Percentiles rank a stretch among this genome's conserved stretches.
These are phyloP conservation scores for Aspergillus ruber DNA, from an alignment of 2,329 filamentous ascomycete genomes.

Conservation along the genomic window DNA sequence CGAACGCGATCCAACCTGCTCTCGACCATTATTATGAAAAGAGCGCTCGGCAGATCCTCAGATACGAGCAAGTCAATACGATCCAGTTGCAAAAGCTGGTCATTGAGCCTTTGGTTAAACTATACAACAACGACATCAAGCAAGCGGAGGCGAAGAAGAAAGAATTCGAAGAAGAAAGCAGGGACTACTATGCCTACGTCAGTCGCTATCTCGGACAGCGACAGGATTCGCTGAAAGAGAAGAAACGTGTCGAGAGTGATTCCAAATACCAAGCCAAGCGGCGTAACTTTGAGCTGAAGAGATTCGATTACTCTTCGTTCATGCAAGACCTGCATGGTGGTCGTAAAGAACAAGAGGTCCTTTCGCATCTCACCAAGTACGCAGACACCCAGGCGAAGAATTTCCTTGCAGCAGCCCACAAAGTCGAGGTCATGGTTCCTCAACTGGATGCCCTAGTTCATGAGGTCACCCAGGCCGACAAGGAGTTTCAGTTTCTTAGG, in stretches of 20 bases:
- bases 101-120: slow-evolving; percentile 84
- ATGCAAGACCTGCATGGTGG: slow-evolving; percentile 99
- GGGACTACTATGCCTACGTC: slow-evolving; percentile 95
- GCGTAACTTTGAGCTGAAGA: slow-evolving; percentile 90
- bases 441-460: slow-evolving; percentile 81
- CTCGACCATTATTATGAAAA: slow-evolving; percentile 98
- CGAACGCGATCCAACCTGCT: slow-evolving; percentile 92
- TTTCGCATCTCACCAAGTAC: slow-evolving; percentile 90
- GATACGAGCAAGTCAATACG: slow-evolving; percentile 80
- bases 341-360: slow-evolving; percentile 94
- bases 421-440: slow-evolving; percentile 77
- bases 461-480: slow-evolving; percentile 89
- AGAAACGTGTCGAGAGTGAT: slow-evolving; percentile 91
- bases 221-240: slow-evolving; percentile 92
- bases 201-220: slow-evolving; percentile 92
- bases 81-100: slow-evolving; percentile 82
- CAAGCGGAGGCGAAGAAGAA: slow-evolving; percentile 94
- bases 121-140: slow-evolving; percentile 96
- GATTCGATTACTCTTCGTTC: slow-evolving; percentile 97
- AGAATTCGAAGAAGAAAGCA: slow-evolving; percentile 97
- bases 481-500: slow-evolving; percentile 91
- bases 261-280: slow-evolving; percentile 93
- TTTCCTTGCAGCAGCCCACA: slow-evolving; percentile 77
- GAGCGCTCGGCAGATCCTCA: slow-evolving; percentile 82
- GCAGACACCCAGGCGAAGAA: slow-evolving; percentile 81